Evolutionary conservation across 176 grass and related monocot species (phyloP), one percentile per base, ranked within the genome.

Genomic region (Elymus sibiricus): DNA sequence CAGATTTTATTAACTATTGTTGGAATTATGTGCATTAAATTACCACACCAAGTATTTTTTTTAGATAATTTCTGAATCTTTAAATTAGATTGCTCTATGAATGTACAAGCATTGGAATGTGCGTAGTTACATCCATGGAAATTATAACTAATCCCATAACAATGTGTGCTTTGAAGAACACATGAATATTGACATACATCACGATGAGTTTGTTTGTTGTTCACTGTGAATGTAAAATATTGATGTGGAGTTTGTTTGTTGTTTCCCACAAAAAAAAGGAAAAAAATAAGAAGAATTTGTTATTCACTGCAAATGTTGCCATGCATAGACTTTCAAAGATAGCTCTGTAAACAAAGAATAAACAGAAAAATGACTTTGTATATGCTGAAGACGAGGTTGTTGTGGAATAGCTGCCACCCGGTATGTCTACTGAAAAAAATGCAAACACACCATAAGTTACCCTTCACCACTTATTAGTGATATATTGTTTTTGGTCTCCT

Each of bases 401-500:
- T 76, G 31, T 85, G 82, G 31, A 64, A 7, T 43, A 27, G 19
- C 16, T 63, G 9, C 19, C 32, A 60, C 16, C 88, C 88, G 44
- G 93, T 95, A 84, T n/a, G 82, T 78, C 32, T 35, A 72, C 72
- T 35, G 24, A 69, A 72, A 78, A 63, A n/a, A 69, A 82, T 64
- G 79, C 2, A 77, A 62, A 11, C 72, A 31, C 39, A 63, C 38
- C 62, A 2, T 69, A 49, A 32, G n/a, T 24, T 39, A 77, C 47
- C 51, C n/a, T 77, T 38, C 3, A 0, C 5, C 28, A 31, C 62
- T 19, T 25, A 15, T 24, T 40, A 39, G 34, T 71, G 65, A 85
- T 42, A 55, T 11, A 25, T 37, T 37, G 5, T 37, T n/a, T 2
- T 15, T 70, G 9, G 44, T 16, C 5, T 44, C 16, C 47, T 43